Conservation (phyloP, 768 basidiomycete species). For the Leccinum boreale region DNA sequence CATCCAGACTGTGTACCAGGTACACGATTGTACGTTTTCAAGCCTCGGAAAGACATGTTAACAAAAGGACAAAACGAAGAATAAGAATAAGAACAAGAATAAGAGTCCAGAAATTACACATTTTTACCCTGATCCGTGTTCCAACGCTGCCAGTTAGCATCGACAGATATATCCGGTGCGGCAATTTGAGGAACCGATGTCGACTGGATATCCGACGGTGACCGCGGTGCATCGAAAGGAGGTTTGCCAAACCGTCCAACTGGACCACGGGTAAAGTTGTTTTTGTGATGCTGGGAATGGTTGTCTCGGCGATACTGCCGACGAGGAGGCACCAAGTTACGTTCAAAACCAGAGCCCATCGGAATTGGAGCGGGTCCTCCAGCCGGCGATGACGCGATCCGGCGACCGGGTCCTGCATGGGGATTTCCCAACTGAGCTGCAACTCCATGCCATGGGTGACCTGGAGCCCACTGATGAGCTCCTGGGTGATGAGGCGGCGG, state of each 20-base stretch:
- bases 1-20: not conserved
- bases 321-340: slow-evolving; percentile 24
- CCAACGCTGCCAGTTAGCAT: slow-evolving; percentile 22
- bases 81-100: not conserved
- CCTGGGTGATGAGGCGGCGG: slow-evolving; percentile 19
- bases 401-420: slow-evolving; percentile 15
- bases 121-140: slow-evolving; percentile 8
- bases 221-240: slow-evolving; percentile 16
- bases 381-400: slow-evolving; percentile 11
- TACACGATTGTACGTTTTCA: not conserved
- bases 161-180: slow-evolving; percentile 7
- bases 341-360: slow-evolving; percentile 21
- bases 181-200: slow-evolving; percentile 6
- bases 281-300: slow-evolving; percentile 28
- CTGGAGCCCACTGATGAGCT: slow-evolving; percentile 26
- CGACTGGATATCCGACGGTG: slow-evolving; percentile 15
- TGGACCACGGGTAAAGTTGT: slow-evolving; percentile 18
- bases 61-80: slow-evolving; percentile 14
- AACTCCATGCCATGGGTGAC: slow-evolving; percentile 23
- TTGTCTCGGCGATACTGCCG: slow-evolving; percentile 32
- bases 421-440: slow-evolving; percentile 14
- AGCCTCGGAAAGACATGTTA: not conserved
- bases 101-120: not conserved
- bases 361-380: slow-evolving; percentile 14
- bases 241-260: slow-evolving; percentile 19